These are phyloP conservation scores for Isatis tinctoria DNA, from an alignment of 345 rosid genomes.

Conservation along the genomic window DNA sequence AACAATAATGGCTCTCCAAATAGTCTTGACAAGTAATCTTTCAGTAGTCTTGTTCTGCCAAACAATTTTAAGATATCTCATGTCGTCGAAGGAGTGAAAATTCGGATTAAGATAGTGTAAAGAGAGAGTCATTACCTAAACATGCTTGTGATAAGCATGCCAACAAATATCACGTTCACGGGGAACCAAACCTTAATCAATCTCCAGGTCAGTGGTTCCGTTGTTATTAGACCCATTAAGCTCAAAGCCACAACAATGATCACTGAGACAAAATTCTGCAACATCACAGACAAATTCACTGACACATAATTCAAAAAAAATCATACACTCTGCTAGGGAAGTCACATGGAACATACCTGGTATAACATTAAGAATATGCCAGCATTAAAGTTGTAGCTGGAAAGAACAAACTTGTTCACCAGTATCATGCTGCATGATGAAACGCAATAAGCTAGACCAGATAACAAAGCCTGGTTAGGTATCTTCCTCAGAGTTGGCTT, in stretches of 20 bases:
- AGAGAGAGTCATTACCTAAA: constrained; percentile 76
- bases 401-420: constrained; percentile 90
- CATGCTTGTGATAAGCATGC: constrained; percentile 99
- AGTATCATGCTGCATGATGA: constrained; percentile 98
- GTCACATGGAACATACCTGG: constrained; percentile 59
- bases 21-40: not conserved
- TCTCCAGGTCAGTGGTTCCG: constrained; percentile 81
- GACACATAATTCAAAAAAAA: constrained; percentile 49
- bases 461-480: constrained; percentile 73
- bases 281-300: constrained; percentile 35
- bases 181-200: constrained; percentile 95
- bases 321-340: not conserved
- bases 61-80: not conserved
- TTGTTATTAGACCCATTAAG: constrained; percentile 62
- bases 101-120: not conserved
- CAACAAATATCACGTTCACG: constrained; percentile 89
- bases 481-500: constrained; percentile 47
- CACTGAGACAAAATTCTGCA: constrained; percentile 93
- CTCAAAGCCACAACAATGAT: constrained; percentile 68
- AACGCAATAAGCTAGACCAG: constrained; percentile 53
- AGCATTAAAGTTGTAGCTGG: constrained; percentile 89
- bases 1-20: not conserved
- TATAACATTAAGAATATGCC: constrained; percentile 93
- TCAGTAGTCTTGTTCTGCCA: not conserved
- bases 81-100: constrained; percentile 30